phyloP scores from a whole-genome alignment of 2,329 filamentous ascomycete species.

The Cercospora sp. region DNA sequence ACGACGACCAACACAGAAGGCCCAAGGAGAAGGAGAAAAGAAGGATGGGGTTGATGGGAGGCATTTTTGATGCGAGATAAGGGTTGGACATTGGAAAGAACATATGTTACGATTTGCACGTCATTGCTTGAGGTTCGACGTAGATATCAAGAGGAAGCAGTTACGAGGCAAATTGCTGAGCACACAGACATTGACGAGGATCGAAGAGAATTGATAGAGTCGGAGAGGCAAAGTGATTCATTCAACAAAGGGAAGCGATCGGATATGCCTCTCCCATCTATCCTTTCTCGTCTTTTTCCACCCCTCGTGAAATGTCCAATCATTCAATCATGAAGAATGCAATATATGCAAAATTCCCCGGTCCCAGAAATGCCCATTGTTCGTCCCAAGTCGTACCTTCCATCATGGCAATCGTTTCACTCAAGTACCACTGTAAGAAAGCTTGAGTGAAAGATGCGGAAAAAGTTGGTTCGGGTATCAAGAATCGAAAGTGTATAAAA shows the following conservation, averaged over 20 bases:
- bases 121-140: too few species aligned
- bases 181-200: neutral
- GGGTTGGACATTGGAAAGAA: too few species aligned
- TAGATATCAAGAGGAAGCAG: neutral
- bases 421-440: slow-evolving; percentile 9
- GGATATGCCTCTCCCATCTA: neutral
- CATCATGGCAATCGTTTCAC: slow-evolving; percentile 2
- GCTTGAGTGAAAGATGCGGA: slow-evolving; percentile 7
- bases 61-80: neutral
- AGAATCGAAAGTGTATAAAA: neutral
- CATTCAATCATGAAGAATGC: neutral
- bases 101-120: too few species aligned
- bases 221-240: neutral
- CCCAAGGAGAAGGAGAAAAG: neutral
- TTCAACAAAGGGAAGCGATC: neutral
- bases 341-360: neutral
- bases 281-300: neutral
- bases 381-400: neutral
- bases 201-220: neutral
- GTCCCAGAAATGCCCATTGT: neutral
- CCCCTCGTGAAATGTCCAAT: neutral
- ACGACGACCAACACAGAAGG: neutral
- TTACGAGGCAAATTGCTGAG: neutral
- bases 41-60: neutral
- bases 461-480: neutral